Percentiles rank a stretch among this genome's conserved stretches.
phyloP scores from a whole-genome alignment of 2,329 filamentous ascomycete species.

The Penicillium sumatraense region DNA sequence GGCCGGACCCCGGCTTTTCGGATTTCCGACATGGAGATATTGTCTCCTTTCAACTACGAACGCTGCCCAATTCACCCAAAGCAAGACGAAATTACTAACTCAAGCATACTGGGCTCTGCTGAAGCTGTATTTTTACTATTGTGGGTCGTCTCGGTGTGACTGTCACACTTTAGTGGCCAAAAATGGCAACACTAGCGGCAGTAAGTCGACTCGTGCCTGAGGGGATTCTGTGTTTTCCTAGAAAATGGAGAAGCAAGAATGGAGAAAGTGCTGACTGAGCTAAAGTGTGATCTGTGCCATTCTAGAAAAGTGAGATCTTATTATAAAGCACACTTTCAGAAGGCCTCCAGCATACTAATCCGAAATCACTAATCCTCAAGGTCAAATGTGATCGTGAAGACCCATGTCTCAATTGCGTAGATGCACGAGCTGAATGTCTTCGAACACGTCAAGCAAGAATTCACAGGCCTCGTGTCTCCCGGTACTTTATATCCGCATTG shows the following conservation, averaged over 20 bases:
- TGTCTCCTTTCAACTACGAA: background rate
- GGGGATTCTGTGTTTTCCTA: background rate
- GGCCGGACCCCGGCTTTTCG: constrained; percentile 23
- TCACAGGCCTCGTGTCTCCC: constrained; percentile 26
- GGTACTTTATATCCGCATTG: constrained; percentile 9
- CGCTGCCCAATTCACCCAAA: background rate
- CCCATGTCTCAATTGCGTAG: constrained; percentile 54
- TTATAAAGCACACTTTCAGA: background rate
- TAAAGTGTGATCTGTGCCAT: constrained; percentile 42
- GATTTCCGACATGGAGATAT: constrained; percentile 7
- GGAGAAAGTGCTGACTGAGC: background rate
- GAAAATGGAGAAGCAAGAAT: background rate
- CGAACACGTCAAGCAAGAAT: constrained; percentile 27
- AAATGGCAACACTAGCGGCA: constrained; percentile 15
- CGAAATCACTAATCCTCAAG: constrained; percentile 18
- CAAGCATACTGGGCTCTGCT: background rate
- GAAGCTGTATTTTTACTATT: background rate
- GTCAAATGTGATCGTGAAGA: constrained; percentile 49
- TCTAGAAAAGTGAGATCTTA: constrained; percentile 34
- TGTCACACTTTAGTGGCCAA: background rate
- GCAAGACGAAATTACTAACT: background rate
- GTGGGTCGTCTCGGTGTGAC: background rate
- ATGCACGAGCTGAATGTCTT: constrained; percentile 42
- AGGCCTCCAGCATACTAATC: background rate
- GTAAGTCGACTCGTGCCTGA: constrained; percentile 9